phyloP scores from a whole-genome alignment of 768 basidiomycete genomes.

The Leucocoprinus birnbaumii region DNA sequence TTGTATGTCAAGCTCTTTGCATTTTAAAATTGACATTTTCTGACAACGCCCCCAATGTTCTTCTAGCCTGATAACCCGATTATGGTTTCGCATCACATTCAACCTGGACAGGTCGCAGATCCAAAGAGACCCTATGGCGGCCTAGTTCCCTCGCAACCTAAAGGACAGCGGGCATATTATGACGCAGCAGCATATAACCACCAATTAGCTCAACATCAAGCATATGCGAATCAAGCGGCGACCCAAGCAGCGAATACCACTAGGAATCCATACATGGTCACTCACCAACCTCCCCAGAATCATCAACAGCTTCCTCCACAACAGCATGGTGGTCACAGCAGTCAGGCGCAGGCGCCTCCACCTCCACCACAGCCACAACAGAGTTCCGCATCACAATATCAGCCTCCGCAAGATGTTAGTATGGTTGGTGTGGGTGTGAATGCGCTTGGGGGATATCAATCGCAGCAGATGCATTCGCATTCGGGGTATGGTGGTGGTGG shows the following conservation, averaged over 20 bases:
- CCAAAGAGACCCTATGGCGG: slow-evolving; percentile 93
- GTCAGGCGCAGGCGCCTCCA: neutral
- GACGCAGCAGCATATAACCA: slow-evolving; percentile 95
- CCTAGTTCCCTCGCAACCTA: slow-evolving; percentile 84
- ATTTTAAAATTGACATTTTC: slow-evolving; percentile 1
- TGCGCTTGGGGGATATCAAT: neutral
- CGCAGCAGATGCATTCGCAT: neutral
- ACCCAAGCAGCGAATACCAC: slow-evolving; percentile 70
- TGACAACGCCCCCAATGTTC: neutral
- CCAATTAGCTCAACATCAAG: slow-evolving; percentile 92
- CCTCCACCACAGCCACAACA: slow-evolving; percentile 15
- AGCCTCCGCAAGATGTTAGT: neutral
- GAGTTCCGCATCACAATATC: neutral
- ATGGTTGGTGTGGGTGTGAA: neutral
- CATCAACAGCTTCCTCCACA: slow-evolving; percentile 21
- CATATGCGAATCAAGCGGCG: slow-evolving; percentile 78
- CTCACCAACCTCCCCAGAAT: slow-evolving; percentile 31
- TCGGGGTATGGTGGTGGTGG: slow-evolving; percentile 4
- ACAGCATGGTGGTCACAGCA: slow-evolving; percentile 2
- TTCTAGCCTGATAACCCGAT: slow-evolving; percentile 55
- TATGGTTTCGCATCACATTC: slow-evolving; percentile 23
- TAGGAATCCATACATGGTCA: slow-evolving; percentile 80
- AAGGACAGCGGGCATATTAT: slow-evolving; percentile 81
- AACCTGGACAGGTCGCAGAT: slow-evolving; percentile 38
- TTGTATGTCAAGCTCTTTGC: slow-evolving; percentile 42